A percentile compares a stretch with the other conserved stretches of the same genome.
These are phyloP conservation scores for Hygrocybe coccinea DNA, from an alignment of 768 basidiomycete species.

Conservation along the genomic window DNA sequence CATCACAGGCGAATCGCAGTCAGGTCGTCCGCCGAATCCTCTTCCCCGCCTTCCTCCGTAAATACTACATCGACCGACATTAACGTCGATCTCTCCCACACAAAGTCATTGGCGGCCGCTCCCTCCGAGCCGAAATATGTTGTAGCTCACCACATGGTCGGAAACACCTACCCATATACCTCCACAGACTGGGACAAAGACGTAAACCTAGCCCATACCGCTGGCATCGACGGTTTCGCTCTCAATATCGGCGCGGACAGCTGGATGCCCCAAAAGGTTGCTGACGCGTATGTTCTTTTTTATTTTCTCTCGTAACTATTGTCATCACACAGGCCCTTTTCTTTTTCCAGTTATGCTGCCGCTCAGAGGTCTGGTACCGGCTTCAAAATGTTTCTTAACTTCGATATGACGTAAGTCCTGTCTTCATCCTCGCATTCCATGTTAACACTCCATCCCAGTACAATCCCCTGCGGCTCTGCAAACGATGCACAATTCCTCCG, in stretches of 20 bases:
- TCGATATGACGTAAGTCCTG: constrained; percentile 66
- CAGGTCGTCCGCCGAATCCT: no score
- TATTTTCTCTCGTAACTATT: constrained; percentile 3
- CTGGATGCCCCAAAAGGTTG: constrained; percentile 60
- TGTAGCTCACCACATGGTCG: constrained; percentile 59
- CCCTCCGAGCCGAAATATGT: constrained; percentile 39
- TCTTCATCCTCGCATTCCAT: not conserved
- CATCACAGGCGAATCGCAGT: no score
- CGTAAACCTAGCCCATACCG: constrained; percentile 49
- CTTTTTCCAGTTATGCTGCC: constrained; percentile 45
- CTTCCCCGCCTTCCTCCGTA: no score
- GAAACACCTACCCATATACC: constrained; percentile 63
- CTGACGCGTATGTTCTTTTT: constrained; percentile 53
- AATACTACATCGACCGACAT: no score
- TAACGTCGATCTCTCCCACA: not conserved
- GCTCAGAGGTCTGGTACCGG: constrained; percentile 46
- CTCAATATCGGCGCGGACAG: constrained; percentile 62
- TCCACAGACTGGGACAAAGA: constrained; percentile 45
- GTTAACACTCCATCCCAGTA: constrained; percentile 29
- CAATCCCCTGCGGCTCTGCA: constrained; percentile 47
- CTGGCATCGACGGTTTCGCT: constrained; percentile 65
- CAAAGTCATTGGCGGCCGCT: not conserved
- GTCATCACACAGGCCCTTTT: not conserved
- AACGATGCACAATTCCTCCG: constrained; percentile 48
- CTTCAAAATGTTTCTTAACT: constrained; percentile 73